These are phyloP conservation scores for Thelonectria rubi DNA, from an alignment of 2,329 filamentous ascomycete species.

Conservation along the genomic window DNA sequence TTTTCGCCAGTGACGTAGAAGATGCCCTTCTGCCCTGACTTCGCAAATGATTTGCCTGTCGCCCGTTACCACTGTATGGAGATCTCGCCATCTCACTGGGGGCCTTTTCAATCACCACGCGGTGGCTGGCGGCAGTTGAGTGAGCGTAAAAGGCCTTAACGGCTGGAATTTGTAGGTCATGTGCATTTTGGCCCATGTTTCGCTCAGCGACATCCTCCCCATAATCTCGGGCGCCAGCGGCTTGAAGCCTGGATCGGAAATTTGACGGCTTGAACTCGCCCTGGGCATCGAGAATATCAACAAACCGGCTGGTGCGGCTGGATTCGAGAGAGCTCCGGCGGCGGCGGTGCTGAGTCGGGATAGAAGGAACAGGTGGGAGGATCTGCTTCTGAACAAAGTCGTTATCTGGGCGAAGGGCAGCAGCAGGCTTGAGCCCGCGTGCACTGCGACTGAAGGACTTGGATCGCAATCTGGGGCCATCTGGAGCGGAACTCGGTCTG, in stretches of 20 bases:
- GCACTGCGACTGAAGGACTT: constrained; percentile 33
- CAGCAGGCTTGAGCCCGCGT: constrained; percentile 33
- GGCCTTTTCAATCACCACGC: constrained; percentile 29
- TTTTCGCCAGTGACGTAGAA: constrained; percentile 17
- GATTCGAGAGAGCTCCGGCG: constrained; percentile 35
- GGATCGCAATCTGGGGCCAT: constrained; percentile 23
- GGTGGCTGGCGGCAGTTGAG: constrained; percentile 6
- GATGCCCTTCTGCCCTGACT: not conserved
- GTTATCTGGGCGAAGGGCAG: constrained; percentile 27
- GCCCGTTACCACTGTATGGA: constrained; percentile 12
- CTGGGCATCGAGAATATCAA: constrained; percentile 68
- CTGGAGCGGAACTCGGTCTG: constrained; percentile 38
- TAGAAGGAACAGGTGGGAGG: constrained; percentile 36
- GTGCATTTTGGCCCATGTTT: constrained; percentile 57
- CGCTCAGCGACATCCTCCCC: constrained; percentile 73
- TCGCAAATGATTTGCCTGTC: constrained; percentile 8
- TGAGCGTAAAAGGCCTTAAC: constrained; percentile 50
- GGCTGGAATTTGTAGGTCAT: constrained; percentile 46
- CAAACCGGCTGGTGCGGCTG: constrained; percentile 35
- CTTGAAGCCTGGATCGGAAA: constrained; percentile 59
- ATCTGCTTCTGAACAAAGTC: constrained; percentile 25
- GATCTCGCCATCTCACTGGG: constrained; percentile 16
- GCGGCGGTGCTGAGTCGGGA: constrained; percentile 33
- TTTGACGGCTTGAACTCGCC: constrained; percentile 59
- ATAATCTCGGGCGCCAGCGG: constrained; percentile 62